Conservation (phyloP, 768 basidiomycete species). For the Crassisporium funariophilum region DNA sequence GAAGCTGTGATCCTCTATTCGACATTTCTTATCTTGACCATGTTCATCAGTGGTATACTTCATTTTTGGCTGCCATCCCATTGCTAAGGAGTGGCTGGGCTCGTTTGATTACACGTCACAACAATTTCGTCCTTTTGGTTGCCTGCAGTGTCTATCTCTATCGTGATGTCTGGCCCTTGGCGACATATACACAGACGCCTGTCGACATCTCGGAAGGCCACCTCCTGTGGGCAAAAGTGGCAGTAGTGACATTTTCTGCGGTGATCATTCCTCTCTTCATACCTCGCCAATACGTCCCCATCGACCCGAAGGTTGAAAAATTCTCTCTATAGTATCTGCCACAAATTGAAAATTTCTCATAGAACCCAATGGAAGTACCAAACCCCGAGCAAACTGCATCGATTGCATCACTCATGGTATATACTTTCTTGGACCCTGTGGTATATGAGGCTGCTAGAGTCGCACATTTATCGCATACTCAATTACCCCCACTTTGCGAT, state of each 20-base stretch:
- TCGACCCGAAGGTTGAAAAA: slow-evolving; percentile 45
- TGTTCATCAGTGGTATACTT: slow-evolving; percentile 30
- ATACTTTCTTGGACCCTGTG: slow-evolving; percentile 56
- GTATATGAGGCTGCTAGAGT: slow-evolving; percentile 45
- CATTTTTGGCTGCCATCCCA: slow-evolving; percentile 40
- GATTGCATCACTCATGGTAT: slow-evolving; percentile 43
- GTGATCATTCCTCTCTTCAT: slow-evolving; percentile 52
- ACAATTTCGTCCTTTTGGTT: slow-evolving; percentile 30
- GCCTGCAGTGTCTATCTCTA: slow-evolving; percentile 48
- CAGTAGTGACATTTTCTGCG: slow-evolving; percentile 42
- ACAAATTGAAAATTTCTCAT: too few species aligned
- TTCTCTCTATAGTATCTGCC: too few species aligned
- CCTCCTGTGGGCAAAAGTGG: slow-evolving; percentile 51
- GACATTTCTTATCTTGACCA: background rate
- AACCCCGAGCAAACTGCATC: slow-evolving; percentile 59
- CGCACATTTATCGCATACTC: slow-evolving; percentile 48
- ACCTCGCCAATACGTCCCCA: slow-evolving; percentile 56
- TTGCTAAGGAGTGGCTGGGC: slow-evolving; percentile 33
- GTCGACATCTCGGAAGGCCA: slow-evolving; percentile 44
- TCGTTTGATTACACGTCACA: slow-evolving; percentile 25
- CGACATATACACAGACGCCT: slow-evolving; percentile 46
- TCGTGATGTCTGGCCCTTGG: slow-evolving; percentile 60
- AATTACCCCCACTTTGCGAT: slow-evolving; percentile 64
- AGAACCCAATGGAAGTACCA: slow-evolving; percentile 34
- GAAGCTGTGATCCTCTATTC: background rate